A percentile compares a stretch with the other conserved stretches of the same genome.
Conservation (phyloP, 495 filamentous ascomycete genomes). For the Hypoxylon lienhwacheense region DNA sequence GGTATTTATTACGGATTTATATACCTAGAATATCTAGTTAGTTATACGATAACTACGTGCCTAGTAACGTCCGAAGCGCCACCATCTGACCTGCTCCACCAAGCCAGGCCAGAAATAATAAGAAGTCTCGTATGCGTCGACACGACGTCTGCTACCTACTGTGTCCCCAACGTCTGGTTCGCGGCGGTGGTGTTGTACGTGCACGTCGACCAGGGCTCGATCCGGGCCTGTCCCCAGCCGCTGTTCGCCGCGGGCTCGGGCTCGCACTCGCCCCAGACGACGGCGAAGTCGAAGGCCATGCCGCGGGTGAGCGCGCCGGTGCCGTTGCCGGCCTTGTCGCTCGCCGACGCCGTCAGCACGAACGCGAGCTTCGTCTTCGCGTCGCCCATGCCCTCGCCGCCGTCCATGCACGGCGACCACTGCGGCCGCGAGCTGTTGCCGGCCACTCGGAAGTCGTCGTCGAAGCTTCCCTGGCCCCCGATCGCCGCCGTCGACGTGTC, state of each 20-base stretch:
- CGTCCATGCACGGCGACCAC: constrained; percentile 33
- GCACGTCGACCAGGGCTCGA: constrained; percentile 25
- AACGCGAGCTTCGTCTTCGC: constrained; percentile 29
- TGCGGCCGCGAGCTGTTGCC: constrained; percentile 13
- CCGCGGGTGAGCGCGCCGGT: constrained; percentile 17
- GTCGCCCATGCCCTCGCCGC: constrained; percentile 27
- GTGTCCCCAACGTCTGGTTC: constrained; percentile 7
- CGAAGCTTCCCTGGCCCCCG: constrained; percentile 23
- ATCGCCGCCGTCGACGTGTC: constrained; percentile 8
- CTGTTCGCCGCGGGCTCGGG: constrained; percentile 15
- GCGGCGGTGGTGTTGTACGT: constrained; percentile 19
- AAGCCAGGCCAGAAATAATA: neutral
- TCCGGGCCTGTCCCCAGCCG: constrained; percentile 24
- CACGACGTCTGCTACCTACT: too few relatives aligned
- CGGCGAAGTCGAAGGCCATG: constrained; percentile 23
- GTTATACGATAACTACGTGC: too few relatives aligned
- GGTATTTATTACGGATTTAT: too few relatives aligned
- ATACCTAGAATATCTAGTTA: too few relatives aligned
- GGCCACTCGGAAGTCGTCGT: constrained; percentile 15
- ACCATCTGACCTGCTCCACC: constrained; percentile 4
- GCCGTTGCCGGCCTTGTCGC: constrained; percentile 24
- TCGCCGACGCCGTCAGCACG: constrained; percentile 19
- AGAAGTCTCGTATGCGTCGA: too few relatives aligned
- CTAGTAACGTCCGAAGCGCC: too few relatives aligned
- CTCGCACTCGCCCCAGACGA: constrained; percentile 24